Conservation (phyloP, 2,329 filamentous ascomycete species). For the Berkeleyomyces basicola region DNA sequence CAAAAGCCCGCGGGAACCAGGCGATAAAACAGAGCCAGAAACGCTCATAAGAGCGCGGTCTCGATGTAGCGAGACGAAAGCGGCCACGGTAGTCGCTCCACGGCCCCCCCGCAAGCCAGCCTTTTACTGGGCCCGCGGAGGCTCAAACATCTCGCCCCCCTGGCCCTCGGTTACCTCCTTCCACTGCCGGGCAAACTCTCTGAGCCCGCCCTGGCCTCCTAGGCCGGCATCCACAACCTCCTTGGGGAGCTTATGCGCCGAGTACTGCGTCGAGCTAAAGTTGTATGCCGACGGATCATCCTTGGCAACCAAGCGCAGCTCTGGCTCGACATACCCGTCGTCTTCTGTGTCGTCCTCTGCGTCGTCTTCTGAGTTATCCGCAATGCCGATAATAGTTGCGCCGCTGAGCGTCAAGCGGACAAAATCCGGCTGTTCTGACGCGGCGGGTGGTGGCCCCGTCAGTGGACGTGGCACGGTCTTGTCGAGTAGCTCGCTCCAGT, state of each 20-base stretch:
- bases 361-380: slow-evolving; percentile 16
- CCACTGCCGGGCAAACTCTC: slow-evolving; percentile 67
- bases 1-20: no score
- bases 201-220: slow-evolving; percentile 56
- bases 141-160: slow-evolving; percentile 26
- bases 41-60: no score
- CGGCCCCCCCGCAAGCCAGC: not conserved
- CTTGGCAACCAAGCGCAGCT: slow-evolving; percentile 65
- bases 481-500: slow-evolving; percentile 72
- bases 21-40: no score
- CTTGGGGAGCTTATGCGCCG: slow-evolving; percentile 84
- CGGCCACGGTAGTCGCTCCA: not conserved
- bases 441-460: slow-evolving; percentile 29
- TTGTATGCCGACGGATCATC: slow-evolving; percentile 81
- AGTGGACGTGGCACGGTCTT: slow-evolving; percentile 45
- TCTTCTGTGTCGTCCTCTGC: slow-evolving; percentile 17
- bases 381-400: slow-evolving; percentile 12
- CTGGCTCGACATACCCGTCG: slow-evolving; percentile 38
- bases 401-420: slow-evolving; percentile 16
- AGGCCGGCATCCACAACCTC: slow-evolving; percentile 66
- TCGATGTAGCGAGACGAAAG: not conserved
- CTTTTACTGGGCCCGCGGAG: slow-evolving; percentile 15
- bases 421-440: slow-evolving; percentile 16
- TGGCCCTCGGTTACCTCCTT: slow-evolving; percentile 36
- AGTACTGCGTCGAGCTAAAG: slow-evolving; percentile 75